Base-by-base conservation (phyloP, 768 basidiomycete genomes). In the Clavaria fumosa region DNA sequence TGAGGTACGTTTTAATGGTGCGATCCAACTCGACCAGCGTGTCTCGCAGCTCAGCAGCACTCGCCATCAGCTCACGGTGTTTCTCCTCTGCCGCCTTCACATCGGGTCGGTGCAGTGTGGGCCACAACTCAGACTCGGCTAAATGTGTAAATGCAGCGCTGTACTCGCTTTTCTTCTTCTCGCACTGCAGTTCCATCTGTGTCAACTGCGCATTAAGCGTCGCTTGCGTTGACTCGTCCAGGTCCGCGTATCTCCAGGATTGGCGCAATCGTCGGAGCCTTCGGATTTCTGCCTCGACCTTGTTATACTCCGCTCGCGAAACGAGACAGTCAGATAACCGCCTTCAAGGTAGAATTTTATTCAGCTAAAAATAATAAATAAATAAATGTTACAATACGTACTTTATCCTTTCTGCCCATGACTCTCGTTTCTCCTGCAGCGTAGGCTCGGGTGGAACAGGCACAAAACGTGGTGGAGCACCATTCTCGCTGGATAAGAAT, bases 121-220 rank as follows among this genome's bases (percentile, higher is more conserved):
- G 57, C 58, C 59, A 58, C 35, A 42, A 51, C 11, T 54, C 45
- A n/a, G 47, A 34, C 7, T 51, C 49, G 18, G 41, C 42, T 27
- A 59, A 46, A 3, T 32, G 37, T 3, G 17, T 28, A 24, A 57
- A 18, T 4, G 35, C 32, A 7, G 41, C 39, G 2, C 48, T 45
- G 7, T 53, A 37, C 1, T 33, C 42, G 12, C 45, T 48, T 26
- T 44, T 46, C 23, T 40, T 45, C 1, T 49, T 47, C n/a, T 51
- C 26, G 26, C 26, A 28, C 9, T 14, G 9, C 9, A 28, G 26
- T 14, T 28, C 26, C 9, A 28, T 9, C 26, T 28, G 26, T 9
- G 26, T 14, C 9, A 28, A 14, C 26, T 9, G 9, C 26, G 14
- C 14, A 28, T 28, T 28, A 9, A 28, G 14, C 26, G 9, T 9